phyloP scores from a whole-genome alignment of 192 early-diverging fungal genomes.

The Coemansia sp. region DNA sequence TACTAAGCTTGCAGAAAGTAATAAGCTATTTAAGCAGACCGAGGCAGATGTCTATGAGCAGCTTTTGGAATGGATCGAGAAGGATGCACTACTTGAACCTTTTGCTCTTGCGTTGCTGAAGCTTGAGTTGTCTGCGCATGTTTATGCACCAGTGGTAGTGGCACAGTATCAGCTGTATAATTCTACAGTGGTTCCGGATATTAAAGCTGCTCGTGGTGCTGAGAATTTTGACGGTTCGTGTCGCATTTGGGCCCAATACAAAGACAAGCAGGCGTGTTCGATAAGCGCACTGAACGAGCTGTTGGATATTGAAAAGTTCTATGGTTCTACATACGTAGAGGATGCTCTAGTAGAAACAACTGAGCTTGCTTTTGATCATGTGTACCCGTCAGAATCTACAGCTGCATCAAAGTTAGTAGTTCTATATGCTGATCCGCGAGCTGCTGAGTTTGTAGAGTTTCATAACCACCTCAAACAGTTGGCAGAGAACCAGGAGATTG shows the following conservation, averaged over 20 bases:
- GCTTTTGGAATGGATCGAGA: constrained; percentile 55
- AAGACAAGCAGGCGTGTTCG: constrained; percentile 68
- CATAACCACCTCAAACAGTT: constrained; percentile 57
- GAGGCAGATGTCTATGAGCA: constrained; percentile 56
- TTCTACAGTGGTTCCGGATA: constrained; percentile 61
- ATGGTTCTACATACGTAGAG: constrained; percentile 36
- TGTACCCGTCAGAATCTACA: constrained; percentile 24
- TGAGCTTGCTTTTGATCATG: constrained; percentile 64
- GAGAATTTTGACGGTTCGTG: constrained; percentile 63
- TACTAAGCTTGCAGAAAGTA: constrained; percentile 52
- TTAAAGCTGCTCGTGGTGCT: constrained; percentile 32
- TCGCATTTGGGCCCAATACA: constrained; percentile 67
- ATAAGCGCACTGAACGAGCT: constrained; percentile 47
- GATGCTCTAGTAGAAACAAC: constrained; percentile 30
- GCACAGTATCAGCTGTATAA: constrained; percentile 81
- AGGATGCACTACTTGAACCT: constrained; percentile 38
- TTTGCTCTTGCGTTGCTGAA: constrained; percentile 63
- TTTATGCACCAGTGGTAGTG: constrained; percentile 74
- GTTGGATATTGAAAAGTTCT: constrained; percentile 44
- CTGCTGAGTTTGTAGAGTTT: constrained; percentile 59
- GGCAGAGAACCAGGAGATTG: constrained; percentile 50
- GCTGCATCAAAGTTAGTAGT: constrained; percentile 41
- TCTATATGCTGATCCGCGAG: constrained; percentile 75
- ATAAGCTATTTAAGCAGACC: constrained; percentile 21
- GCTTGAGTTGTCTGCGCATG: constrained; percentile 68